A percentile compares a stretch with the other conserved stretches of the same genome.
phyloP scores from a whole-genome alignment of 371 early-diverging fungal species.

The Mortierella sp. region DNA sequence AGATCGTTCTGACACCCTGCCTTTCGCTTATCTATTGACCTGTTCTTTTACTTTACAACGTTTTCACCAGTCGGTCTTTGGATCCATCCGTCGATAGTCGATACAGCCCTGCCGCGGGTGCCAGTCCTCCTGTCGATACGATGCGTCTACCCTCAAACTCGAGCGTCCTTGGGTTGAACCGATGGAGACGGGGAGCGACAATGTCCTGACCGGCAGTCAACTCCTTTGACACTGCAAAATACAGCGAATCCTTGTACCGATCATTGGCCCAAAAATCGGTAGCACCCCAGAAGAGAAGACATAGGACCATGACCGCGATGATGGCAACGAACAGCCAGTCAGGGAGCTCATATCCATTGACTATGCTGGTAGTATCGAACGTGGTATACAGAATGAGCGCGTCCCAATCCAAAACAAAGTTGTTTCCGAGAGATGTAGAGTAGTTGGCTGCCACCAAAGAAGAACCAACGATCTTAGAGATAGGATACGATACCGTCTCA shows the following conservation, averaged over 20 bases:
- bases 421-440: not conserved
- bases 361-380: not conserved
- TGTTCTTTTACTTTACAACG: too few relatives aligned
- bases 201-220: not conserved
- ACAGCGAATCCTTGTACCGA: not conserved
- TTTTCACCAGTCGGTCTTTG: not conserved
- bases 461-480: conserved; percentile 4
- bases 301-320: not conserved
- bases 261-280: not conserved
- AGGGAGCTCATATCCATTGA: not conserved
- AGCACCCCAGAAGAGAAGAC: not conserved
- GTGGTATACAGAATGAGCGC: not conserved
- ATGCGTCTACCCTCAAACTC: not conserved
- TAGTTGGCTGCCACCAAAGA: not conserved
- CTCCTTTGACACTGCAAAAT: not conserved
- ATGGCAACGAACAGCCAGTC: not conserved
- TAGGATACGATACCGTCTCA: not conserved
- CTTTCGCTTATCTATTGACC: too few relatives aligned
- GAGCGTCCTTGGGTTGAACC: not conserved
- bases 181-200: not conserved
- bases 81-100: not conserved
- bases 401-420: not conserved
- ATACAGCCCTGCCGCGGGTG: not conserved
- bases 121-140: not conserved
- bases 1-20: too few relatives aligned